A percentile compares a stretch with the other conserved stretches of the same genome.
Evolutionary conservation across 2,329 filamentous ascomycete species (phyloP).

Genomic region (Calonectria pseudoturangicola): DNA sequence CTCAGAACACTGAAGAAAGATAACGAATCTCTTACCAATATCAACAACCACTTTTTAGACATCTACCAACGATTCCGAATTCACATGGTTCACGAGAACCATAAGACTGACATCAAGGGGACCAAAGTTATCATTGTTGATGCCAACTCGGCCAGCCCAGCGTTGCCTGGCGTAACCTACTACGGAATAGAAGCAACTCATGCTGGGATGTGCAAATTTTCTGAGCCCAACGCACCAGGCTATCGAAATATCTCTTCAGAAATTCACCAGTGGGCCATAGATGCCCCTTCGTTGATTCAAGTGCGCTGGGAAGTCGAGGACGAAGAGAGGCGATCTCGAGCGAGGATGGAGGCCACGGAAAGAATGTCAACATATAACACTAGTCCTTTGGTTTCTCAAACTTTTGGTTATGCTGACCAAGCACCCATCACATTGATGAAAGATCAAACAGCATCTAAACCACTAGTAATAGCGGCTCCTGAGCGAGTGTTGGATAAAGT

Average conservation of each 20-base stretch:
- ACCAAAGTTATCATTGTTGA: slow-evolving; percentile 81
- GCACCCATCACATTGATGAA: slow-evolving; percentile 9
- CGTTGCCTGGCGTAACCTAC: slow-evolving; percentile 80
- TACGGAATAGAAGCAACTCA: slow-evolving; percentile 86
- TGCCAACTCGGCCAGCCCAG: slow-evolving; percentile 80
- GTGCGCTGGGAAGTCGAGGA: slow-evolving; percentile 77
- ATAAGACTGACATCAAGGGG: slow-evolving; percentile 81
- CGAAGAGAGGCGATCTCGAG: slow-evolving; percentile 68
- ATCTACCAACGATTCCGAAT: slow-evolving; percentile 82
- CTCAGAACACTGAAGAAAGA: slow-evolving; percentile 83
- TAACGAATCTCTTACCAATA: slow-evolving; percentile 83
- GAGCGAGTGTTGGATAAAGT: slow-evolving; percentile 13
- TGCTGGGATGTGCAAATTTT: slow-evolving; percentile 83
- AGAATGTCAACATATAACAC: slow-evolving; percentile 58
- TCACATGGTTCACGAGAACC: slow-evolving; percentile 85
- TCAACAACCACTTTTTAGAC: slow-evolving; percentile 83
- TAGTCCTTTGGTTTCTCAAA: slow-evolving; percentile 29
- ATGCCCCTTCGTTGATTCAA: slow-evolving; percentile 72
- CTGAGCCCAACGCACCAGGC: slow-evolving; percentile 77
- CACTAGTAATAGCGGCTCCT: slow-evolving; percentile 21
- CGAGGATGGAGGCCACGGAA: slow-evolving; percentile 67
- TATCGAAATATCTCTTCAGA: slow-evolving; percentile 73
- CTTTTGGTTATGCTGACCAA: slow-evolving; percentile 23
- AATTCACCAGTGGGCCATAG: slow-evolving; percentile 70
- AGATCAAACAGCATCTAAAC: slow-evolving; percentile 25